Conservation (phyloP, 257 asterid species). For the Petunia axillaris region DNA sequence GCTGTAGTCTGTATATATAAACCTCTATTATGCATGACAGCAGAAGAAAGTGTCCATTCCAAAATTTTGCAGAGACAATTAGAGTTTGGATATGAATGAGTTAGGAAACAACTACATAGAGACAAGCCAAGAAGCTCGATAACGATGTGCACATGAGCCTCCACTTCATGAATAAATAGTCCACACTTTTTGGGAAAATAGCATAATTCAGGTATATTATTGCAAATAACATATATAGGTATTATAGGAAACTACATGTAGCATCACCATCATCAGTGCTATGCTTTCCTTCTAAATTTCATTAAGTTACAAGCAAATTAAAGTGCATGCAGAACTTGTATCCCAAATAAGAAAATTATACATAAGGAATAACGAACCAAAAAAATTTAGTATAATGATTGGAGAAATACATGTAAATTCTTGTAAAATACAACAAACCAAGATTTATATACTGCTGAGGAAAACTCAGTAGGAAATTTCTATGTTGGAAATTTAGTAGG, state of each 20-base stretch:
- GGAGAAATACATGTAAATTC: too few relatives aligned
- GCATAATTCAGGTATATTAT: background rate
- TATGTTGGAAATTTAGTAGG: too few relatives aligned
- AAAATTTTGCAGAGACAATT: background rate
- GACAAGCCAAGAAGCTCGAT: slow-evolving; percentile 36
- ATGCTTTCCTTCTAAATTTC: background rate
- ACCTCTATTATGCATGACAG: slow-evolving; percentile 1
- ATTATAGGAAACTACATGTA: background rate
- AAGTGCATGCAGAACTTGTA: too few relatives aligned
- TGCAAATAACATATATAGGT: background rate
- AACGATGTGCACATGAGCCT: slow-evolving; percentile 44
- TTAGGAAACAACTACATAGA: slow-evolving; percentile 30
- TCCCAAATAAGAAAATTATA: too few relatives aligned
- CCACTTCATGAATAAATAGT: background rate
- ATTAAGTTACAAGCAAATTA: background rate
- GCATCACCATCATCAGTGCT: background rate
- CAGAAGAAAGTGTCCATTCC: background rate
- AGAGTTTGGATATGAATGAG: background rate
- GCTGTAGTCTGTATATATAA: background rate
- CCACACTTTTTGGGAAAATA: background rate
- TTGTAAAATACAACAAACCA: too few relatives aligned
- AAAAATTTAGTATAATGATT: too few relatives aligned
- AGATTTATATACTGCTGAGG: too few relatives aligned
- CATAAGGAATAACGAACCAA: too few relatives aligned
- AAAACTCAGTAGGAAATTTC: too few relatives aligned